These are phyloP conservation scores for Exserohilum rostratum DNA, from an alignment of 2,329 filamentous ascomycete genomes.

Conservation along the genomic window DNA sequence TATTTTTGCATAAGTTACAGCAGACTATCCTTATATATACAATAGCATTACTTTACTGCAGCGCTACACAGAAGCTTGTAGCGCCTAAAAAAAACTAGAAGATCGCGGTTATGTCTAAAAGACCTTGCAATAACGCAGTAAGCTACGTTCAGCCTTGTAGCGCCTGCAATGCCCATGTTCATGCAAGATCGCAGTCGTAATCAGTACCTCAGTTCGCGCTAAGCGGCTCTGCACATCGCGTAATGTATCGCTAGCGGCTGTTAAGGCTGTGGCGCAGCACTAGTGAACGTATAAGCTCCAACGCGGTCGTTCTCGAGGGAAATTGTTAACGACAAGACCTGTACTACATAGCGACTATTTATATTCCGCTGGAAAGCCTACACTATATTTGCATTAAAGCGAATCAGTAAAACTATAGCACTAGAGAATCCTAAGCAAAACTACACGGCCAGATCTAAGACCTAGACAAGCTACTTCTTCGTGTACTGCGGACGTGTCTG, in stretches of 20 bases:
- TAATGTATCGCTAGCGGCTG: conserved; percentile 1
- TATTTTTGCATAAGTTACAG: too few relatives aligned
- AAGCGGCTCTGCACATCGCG: background rate
- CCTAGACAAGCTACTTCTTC: conserved; percentile 16
- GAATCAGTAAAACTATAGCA: background rate
- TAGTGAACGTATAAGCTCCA: background rate
- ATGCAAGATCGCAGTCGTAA: background rate
- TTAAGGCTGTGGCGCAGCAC: background rate
- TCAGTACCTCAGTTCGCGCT: conserved; percentile 1
- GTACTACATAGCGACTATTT: background rate
- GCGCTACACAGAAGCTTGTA: too few relatives aligned
- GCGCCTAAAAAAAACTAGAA: too few relatives aligned
- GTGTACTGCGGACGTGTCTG: conserved; percentile 6
- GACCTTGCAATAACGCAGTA: too few relatives aligned
- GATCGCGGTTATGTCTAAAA: too few relatives aligned
- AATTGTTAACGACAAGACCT: background rate
- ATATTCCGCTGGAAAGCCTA: background rate
- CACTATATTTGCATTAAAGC: background rate
- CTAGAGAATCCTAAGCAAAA: conserved; percentile 13
- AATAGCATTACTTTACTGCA: too few relatives aligned
- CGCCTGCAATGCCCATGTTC: background rate
- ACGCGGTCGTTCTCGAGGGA: background rate
- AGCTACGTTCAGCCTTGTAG: background rate
- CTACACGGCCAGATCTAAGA: conserved; percentile 15
- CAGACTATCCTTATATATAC: too few relatives aligned